Evolutionary conservation across 345 rosid genomes (phyloP).

Genomic region (Excoecaria agallocha): DNA sequence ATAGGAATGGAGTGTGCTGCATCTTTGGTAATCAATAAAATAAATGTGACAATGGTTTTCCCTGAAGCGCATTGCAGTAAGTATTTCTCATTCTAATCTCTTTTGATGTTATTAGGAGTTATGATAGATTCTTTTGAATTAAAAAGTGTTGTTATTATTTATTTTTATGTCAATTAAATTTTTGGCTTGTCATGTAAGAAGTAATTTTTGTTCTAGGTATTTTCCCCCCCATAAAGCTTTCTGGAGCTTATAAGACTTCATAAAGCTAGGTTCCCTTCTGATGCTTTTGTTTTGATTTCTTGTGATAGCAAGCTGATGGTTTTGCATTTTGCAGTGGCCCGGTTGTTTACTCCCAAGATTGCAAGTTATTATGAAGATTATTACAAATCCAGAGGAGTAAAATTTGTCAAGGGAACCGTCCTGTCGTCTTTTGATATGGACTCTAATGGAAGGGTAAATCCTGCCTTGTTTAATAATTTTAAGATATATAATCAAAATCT

Average conservation of each 20-base stretch:
- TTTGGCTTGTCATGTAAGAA: no score
- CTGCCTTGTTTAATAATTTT: background rate
- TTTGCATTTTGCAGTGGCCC: constrained; percentile 61
- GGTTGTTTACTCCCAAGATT: constrained; percentile 83
- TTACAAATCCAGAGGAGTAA: constrained; percentile 73
- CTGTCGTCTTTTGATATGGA: constrained; percentile 73
- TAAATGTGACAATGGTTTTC: constrained; percentile 93
- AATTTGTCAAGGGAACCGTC: constrained; percentile 80
- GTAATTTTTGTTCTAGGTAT: background rate
- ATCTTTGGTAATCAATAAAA: constrained; percentile 84
- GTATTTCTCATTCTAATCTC: constrained; percentile 21
- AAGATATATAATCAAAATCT: background rate
- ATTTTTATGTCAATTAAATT: background rate
- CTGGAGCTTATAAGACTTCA: background rate
- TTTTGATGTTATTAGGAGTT: background rate
- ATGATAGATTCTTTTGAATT: background rate
- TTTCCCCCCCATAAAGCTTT: background rate
- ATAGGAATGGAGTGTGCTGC: constrained; percentile 99
- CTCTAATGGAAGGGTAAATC: constrained; percentile 54
- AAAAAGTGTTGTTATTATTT: background rate
- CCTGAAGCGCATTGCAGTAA: constrained; percentile 96
- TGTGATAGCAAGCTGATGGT: background rate
- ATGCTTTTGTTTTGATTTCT: background rate
- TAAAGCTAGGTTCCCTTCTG: background rate
- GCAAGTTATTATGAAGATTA: constrained; percentile 74